Percentiles rank a stretch among this genome's conserved stretches.
These are phyloP conservation scores for Euryodendron excelsum DNA, from an alignment of 148 eudicot genomes.

Conservation along the genomic window DNA sequence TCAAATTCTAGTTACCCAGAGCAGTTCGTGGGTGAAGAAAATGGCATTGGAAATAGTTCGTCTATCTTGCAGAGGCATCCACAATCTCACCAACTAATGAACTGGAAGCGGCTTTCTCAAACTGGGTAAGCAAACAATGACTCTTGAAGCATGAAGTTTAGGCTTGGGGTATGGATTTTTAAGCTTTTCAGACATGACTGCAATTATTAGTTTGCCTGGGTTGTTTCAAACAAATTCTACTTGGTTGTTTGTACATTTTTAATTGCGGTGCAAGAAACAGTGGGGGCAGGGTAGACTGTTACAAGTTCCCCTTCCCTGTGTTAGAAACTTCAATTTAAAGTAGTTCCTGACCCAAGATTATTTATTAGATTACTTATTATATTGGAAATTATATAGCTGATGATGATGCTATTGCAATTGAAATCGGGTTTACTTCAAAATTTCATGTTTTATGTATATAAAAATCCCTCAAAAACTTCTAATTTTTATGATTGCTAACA, in stretches of 20 bases:
- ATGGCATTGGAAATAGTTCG: conserved; percentile 41
- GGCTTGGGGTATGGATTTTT: background rate
- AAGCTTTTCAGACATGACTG: background rate
- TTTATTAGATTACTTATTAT: too few species aligned
- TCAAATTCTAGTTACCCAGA: conserved; percentile 61
- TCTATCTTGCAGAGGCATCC: conserved; percentile 90
- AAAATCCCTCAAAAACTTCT: background rate
- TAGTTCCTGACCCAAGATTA: background rate
- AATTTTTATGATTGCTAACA: conserved; percentile 6
- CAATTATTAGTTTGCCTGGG: background rate
- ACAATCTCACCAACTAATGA: conserved; percentile 66
- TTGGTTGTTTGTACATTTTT: too few species aligned
- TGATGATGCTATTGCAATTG: too few species aligned
- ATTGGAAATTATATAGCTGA: too few species aligned
- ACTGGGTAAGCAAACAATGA: conserved; percentile 63
- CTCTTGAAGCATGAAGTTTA: conserved; percentile 9
- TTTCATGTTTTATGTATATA: background rate
- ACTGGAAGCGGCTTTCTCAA: conserved; percentile 90
- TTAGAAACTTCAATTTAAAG: background rate
- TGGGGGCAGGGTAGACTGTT: background rate
- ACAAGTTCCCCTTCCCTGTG: background rate
- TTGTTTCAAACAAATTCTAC: background rate
- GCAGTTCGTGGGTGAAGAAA: conserved; percentile 66
- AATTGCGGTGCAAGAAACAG: too few species aligned
- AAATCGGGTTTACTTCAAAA: too few species aligned